Base-by-base conservation (phyloP, 176 grass and related monocot genomes). In the Musa acuminata region DNA sequence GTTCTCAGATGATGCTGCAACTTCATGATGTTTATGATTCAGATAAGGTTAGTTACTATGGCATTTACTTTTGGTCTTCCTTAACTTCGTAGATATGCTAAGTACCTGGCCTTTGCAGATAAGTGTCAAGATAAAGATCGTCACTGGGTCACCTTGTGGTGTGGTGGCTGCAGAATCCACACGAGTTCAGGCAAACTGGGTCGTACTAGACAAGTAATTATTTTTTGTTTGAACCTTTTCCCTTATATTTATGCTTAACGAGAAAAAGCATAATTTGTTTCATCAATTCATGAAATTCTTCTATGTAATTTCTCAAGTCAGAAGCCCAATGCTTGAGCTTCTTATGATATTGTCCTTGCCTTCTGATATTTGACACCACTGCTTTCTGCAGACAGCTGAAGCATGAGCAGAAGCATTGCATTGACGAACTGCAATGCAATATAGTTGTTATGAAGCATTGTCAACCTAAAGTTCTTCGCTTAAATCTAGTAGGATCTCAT, bases 341-440 rank as follows among this genome's bases (percentile, higher is more conserved):
- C 52, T 49, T 75, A 23, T 81, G 75, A 53, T 43, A 12, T 14
- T 53, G 53, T 49, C 63, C 74, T 60, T 55, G 23, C 9, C 52
- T 64, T 25, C 8, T 66, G 57, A 71, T 89, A 67, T 29, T 73
- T 70, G 35, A 16, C 3, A 16, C 16, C 29, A 16, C 48, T 43
- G 13, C 48, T 12, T 13, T 74, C 11, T 26, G 71, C 27, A 98
- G 95, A 86, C 90, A 98, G 64, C 82, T 98, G 80, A 98, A 91
- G 67, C 90, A 98, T 76, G 95, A 98, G 69, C 90, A 98, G 65
- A 98, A 93, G 49, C 84, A 76, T 26, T 98, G 95, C 67, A 81
- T 98, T 69, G 95, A 93, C 72, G 95, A 98, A 65, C 84, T 98
- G 49, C 95, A 91, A 65, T 98, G 95, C 73, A 98, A 98, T 65